These are phyloP conservation scores for Fraxinus angustifolia DNA, from an alignment of 305 asterid genomes.

Conservation along the genomic window DNA sequence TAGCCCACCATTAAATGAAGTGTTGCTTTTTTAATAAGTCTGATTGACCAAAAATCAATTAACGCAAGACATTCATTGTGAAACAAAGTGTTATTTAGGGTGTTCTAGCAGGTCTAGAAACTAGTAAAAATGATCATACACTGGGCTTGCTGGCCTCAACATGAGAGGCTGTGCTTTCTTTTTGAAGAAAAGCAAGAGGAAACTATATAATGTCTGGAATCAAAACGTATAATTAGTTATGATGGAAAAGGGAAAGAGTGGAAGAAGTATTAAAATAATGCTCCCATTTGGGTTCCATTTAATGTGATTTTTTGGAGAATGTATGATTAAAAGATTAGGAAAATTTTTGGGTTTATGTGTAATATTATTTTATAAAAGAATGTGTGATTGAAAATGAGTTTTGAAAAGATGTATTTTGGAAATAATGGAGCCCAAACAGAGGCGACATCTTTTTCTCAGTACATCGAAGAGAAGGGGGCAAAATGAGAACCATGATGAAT, in stretches of 20 bases:
- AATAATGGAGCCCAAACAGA: neutral
- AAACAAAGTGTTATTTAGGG: neutral
- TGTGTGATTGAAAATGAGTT: neutral
- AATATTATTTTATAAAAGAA: neutral
- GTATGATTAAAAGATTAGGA: neutral
- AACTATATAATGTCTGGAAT: neutral
- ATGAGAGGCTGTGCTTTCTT: neutral
- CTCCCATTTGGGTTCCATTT: neutral
- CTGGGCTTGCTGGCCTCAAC: neutral
- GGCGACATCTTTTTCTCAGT: neutral
- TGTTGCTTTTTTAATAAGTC: neutral
- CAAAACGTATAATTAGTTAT: neutral
- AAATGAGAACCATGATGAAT: neutral
- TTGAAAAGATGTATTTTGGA: neutral
- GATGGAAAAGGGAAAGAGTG: neutral
- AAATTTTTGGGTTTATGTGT: neutral
- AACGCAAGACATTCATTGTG: neutral
- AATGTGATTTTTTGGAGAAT: neutral
- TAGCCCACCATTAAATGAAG: neutral
- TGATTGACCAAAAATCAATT: neutral
- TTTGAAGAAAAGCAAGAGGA: neutral
- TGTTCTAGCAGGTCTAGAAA: neutral
- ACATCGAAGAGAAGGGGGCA: neutral
- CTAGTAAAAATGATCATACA: neutral
- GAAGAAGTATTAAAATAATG: neutral